phyloP scores from a whole-genome alignment of 176 grass and related monocot species.

The Musa acuminata region DNA sequence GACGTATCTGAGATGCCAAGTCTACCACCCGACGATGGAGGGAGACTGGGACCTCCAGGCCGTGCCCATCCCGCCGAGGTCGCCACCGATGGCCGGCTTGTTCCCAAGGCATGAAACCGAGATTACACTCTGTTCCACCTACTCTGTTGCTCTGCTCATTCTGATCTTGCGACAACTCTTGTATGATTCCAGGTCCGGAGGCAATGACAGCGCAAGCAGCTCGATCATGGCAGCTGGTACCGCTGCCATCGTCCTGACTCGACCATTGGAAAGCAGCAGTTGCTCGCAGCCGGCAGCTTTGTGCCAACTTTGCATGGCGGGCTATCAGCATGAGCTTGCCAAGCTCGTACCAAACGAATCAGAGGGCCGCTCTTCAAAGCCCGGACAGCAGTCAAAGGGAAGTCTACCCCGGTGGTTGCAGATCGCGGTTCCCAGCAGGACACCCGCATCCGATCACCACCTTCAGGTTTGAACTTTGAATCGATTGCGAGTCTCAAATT shows the following conservation, averaged over 20 bases:
- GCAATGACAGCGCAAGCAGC: constrained; percentile 36
- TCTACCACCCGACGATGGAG: constrained; percentile 68
- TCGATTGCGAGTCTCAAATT: background rate
- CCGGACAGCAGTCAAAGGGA: constrained; percentile 7
- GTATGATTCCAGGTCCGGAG: constrained; percentile 26
- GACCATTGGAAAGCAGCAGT: background rate
- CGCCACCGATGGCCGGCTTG: constrained; percentile 14
- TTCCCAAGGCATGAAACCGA: constrained; percentile 36
- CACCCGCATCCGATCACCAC: constrained; percentile 10
- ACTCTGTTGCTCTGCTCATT: background rate
- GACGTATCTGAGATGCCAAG: constrained; percentile 73
- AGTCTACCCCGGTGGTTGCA: constrained; percentile 75
- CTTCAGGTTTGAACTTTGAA: background rate
- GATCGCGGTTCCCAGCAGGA: background rate
- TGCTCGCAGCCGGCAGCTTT: constrained; percentile 21
- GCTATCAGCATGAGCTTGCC: constrained; percentile 44
- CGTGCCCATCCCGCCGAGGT: constrained; percentile 36
- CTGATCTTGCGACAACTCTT: background rate
- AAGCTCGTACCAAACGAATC: constrained; percentile 35
- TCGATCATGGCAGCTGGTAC: constrained; percentile 27
- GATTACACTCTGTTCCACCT: no score
- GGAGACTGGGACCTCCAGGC: constrained; percentile 76
- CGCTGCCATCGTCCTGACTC: background rate
- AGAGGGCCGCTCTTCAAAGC: constrained; percentile 18
- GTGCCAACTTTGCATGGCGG: constrained; percentile 40